A percentile compares a stretch with the other conserved stretches of the same genome.
These are phyloP conservation scores for Mortierella sp. DNA, from an alignment of 371 early-diverging fungal genomes.

Conservation along the genomic window DNA sequence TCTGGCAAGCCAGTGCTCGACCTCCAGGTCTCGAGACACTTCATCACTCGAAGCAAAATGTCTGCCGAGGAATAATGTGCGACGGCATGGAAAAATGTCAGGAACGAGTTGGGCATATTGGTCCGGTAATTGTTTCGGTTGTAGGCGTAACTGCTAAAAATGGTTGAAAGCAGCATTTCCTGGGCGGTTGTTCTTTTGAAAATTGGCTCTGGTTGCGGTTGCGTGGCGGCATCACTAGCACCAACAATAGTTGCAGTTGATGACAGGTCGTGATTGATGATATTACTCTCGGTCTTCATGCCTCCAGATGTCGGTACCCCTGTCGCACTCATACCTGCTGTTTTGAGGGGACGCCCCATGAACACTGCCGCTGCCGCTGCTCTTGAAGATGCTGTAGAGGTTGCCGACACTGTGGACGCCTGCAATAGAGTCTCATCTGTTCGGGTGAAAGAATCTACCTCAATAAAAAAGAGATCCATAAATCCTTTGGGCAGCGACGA, in stretches of 20 bases:
- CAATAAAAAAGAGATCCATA: slow-evolving; percentile 44
- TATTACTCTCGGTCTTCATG: slow-evolving; percentile 5
- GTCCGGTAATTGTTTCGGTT: slow-evolving; percentile 71
- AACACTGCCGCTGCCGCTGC: slow-evolving; percentile 5
- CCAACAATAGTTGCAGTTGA: neutral
- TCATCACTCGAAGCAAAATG: slow-evolving; percentile 53
- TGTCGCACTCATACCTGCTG: neutral
- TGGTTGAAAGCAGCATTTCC: slow-evolving; percentile 51
- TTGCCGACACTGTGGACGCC: slow-evolving; percentile 29
- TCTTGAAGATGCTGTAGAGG: slow-evolving; percentile 9
- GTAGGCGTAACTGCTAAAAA: slow-evolving; percentile 72
- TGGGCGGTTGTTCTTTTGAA: slow-evolving; percentile 31
- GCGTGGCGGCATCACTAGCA: neutral
- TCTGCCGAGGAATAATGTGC: slow-evolving; percentile 73
- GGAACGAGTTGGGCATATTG: slow-evolving; percentile 70
- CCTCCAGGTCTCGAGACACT: slow-evolving; percentile 48
- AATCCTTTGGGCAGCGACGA: slow-evolving; percentile 34
- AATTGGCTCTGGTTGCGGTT: too few relatives aligned
- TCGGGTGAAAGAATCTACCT: slow-evolving; percentile 40
- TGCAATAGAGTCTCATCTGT: slow-evolving; percentile 41
- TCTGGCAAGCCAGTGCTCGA: slow-evolving; percentile 15
- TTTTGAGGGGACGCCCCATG: slow-evolving; percentile 1
- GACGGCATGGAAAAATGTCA: slow-evolving; percentile 72
- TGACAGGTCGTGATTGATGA: neutral
- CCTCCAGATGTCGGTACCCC: neutral